Conservation (phyloP, 2,329 filamentous ascomycete genomes). For the Pezicula radicicola region DNA sequence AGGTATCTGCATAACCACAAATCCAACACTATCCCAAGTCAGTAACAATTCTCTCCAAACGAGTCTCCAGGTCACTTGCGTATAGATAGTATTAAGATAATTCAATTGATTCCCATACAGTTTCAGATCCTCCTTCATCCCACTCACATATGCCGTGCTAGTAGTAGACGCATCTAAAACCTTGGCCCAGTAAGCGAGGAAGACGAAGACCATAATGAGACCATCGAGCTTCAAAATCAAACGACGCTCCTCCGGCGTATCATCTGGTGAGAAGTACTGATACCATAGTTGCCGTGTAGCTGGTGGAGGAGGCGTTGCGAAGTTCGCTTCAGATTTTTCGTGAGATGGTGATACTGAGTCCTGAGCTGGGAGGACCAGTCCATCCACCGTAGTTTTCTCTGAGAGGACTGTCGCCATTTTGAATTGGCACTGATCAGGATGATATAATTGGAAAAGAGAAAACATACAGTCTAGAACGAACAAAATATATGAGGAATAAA, state of each 20-base stretch:
- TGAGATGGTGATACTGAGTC: too few relatives aligned
- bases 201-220: constrained; percentile 7
- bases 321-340: too few relatives aligned
- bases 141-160: constrained; percentile 9
- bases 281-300: constrained; percentile 1
- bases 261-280: constrained; percentile 7
- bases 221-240: constrained; percentile 10
- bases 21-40: background rate
- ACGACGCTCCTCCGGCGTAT: constrained; percentile 4
- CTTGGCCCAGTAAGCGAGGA: constrained; percentile 9
- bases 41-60: background rate
- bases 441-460: too few relatives aligned
- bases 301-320: too few relatives aligned
- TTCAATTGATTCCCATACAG: background rate
- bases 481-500: too few relatives aligned
- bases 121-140: background rate
- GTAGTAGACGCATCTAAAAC: constrained; percentile 27
- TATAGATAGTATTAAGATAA: background rate
- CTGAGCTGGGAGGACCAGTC: too few relatives aligned
- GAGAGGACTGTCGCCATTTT: too few relatives aligned
- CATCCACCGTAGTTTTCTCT: too few relatives aligned
- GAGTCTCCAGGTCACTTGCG: background rate
- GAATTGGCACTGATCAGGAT: too few relatives aligned
- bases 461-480: too few relatives aligned
- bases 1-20: constrained; percentile 4